Conservation (phyloP, 2,329 filamentous ascomycete genomes). For the Pseudocercospora eumusae region DNA sequence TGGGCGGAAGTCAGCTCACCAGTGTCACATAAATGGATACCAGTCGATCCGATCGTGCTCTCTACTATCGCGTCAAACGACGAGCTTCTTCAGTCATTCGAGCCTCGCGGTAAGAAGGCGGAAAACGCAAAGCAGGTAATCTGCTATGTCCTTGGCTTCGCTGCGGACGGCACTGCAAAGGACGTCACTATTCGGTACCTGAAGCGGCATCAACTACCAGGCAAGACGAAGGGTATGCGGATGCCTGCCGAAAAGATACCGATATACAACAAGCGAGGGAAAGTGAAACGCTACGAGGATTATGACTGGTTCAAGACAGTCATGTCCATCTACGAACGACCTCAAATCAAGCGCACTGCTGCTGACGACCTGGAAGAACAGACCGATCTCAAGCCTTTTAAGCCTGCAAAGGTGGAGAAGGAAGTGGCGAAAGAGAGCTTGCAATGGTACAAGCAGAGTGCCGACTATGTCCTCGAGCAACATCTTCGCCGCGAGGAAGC, state of each 20-base stretch:
- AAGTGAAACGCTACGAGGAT: slow-evolving; percentile 72
- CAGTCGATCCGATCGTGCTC: slow-evolving; percentile 73
- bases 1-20: slow-evolving; percentile 91
- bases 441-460: slow-evolving; percentile 82
- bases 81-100: slow-evolving; percentile 72
- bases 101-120: slow-evolving; percentile 79
- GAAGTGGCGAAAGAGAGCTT: slow-evolving; percentile 59
- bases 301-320: slow-evolving; percentile 87
- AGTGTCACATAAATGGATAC: slow-evolving; percentile 73
- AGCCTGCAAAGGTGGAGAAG: slow-evolving; percentile 60
- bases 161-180: slow-evolving; percentile 82
- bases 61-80: slow-evolving; percentile 71
- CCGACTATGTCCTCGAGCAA: slow-evolving; percentile 80
- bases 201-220: slow-evolving; percentile 76
- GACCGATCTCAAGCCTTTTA: slow-evolving; percentile 71
- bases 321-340: slow-evolving; percentile 70
- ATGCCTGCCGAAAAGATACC: slow-evolving; percentile 78
- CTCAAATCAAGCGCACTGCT: slow-evolving; percentile 59
- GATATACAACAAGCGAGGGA: slow-evolving; percentile 74
- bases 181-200: slow-evolving; percentile 93
- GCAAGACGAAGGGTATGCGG: slow-evolving; percentile 83
- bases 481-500: slow-evolving; percentile 93
- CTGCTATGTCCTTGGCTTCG: slow-evolving; percentile 83
- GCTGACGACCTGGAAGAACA: slow-evolving; percentile 78
- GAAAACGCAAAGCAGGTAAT: slow-evolving; percentile 87